Evolutionary conservation across 2,329 filamentous ascomycete species (phyloP), one percentile per base, ranked within the genome.

Genomic region (Capronia americana): DNA sequence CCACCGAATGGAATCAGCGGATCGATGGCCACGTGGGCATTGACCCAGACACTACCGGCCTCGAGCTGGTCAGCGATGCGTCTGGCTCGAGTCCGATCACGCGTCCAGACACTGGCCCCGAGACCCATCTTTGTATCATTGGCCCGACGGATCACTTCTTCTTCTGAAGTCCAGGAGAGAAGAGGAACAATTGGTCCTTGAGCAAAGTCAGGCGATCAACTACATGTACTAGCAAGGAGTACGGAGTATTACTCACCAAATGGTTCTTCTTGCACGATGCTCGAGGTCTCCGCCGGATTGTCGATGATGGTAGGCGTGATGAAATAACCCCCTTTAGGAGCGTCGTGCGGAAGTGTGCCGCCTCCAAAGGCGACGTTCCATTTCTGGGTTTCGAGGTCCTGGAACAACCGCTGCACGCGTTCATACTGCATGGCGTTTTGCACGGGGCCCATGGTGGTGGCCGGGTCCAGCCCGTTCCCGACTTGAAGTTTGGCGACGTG

Each of bases 351-450:
- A 46, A 46, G 75, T 23, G 78, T 74, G 53, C 85, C 85, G 14
- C 26, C 26, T 28, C 84, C 85, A 11, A 80, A 70, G 0, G 83
- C 83, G 53, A 86, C 79, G 17, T 82, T 82, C 71, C 84, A 82
- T 60, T 85, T 84, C 46, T 85, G 82, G 67, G 79, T 78, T 71
- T 83, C 80, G 66, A 83, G 85, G 57, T 87, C 85, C 5, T 80
- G 79, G 60, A 89, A 81, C 65, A 88, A 82, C 10, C 79, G 75
- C 70, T 83, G 84, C 26, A 87, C 85, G 30, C 82, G 83, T 46
- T 88, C 84, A 72, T 83, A 90, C 75, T 90, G 88, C 83, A 86
- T 84, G 69, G 81, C 76, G 76, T 90, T 91, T 67, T 88, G 86
- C 1, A 90, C 76, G 0, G 88, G 88, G 0, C 87, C 89, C 0